phyloP scores from a whole-genome alignment of 2,329 filamentous ascomycete species.

The Tolypocladium ophioglossoides region DNA sequence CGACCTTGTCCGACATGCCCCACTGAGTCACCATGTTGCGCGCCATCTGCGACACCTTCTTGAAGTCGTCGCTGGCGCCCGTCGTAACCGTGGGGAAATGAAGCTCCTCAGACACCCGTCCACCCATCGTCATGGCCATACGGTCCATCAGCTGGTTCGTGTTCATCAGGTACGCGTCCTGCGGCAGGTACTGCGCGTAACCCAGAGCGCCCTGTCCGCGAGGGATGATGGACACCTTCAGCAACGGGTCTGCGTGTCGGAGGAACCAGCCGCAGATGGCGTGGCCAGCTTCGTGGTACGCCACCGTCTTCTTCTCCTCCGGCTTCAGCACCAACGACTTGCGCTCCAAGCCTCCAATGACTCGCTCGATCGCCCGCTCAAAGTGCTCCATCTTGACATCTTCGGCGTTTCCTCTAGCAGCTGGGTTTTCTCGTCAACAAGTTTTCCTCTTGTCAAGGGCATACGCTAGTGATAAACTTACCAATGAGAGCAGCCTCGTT shows the following conservation, averaged over 20 bases:
- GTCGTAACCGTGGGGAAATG: constrained; percentile 96
- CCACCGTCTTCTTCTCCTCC: constrained; percentile 89
- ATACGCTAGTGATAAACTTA: constrained; percentile 33
- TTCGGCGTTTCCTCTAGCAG: constrained; percentile 71
- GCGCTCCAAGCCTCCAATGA: constrained; percentile 93
- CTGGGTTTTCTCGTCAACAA: constrained; percentile 32
- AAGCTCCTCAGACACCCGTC: constrained; percentile 88
- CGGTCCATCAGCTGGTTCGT: constrained; percentile 95
- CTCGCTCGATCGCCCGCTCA: constrained; percentile 94
- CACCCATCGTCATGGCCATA: constrained; percentile 98
- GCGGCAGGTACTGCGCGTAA: constrained; percentile 94
- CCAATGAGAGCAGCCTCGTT: constrained; percentile 96
- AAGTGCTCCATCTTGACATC: constrained; percentile 85
- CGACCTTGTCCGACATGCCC: constrained; percentile 94
- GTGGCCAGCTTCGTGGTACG: constrained; percentile 96
- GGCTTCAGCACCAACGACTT: constrained; percentile 91
- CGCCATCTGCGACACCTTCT: constrained; percentile 94
- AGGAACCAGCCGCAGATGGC: constrained; percentile 99
- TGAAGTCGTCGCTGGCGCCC: constrained; percentile 93
- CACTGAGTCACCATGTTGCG: constrained; percentile 98
- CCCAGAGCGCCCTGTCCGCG: constrained; percentile 88
- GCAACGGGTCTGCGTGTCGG: constrained; percentile 86
- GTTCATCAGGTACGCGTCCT: constrained; percentile 92
- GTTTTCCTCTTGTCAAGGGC: constrained; percentile 16
- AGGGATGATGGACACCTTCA: constrained; percentile 98